These are phyloP conservation scores for Cyanodermella asteris DNA, from an alignment of 2,329 filamentous ascomycete genomes.

Conservation along the genomic window DNA sequence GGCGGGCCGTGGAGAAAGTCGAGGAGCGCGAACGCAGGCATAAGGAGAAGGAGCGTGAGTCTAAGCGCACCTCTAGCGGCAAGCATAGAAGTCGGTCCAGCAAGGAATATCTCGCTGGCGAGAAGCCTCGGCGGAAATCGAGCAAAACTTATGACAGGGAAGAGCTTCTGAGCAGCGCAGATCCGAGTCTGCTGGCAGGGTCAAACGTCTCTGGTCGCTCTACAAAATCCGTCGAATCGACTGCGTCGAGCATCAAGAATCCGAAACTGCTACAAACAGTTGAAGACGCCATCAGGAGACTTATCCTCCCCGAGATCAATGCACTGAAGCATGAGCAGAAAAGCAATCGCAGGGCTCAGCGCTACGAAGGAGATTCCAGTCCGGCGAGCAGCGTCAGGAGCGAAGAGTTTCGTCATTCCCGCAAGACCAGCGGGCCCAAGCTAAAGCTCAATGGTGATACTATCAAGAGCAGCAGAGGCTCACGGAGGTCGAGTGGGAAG, in stretches of 20 bases:
- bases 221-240: constrained; percentile 34
- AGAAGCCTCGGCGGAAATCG: constrained; percentile 23
- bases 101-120: constrained; percentile 22
- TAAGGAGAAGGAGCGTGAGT: constrained; percentile 21
- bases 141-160: constrained; percentile 32
- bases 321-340: constrained; percentile 80
- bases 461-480: constrained; percentile 28
- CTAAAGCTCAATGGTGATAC: constrained; percentile 36
- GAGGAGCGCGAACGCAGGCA: constrained; percentile 27
- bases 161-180: constrained; percentile 27
- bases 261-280: constrained; percentile 78
- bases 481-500: constrained; percentile 29
- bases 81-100: constrained; percentile 24
- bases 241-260: constrained; percentile 63
- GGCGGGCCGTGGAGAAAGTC: constrained; percentile 48
- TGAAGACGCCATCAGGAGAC: constrained; percentile 72
- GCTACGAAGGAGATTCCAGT: constrained; percentile 40
- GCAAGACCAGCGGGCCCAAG: constrained; percentile 38
- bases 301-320: constrained; percentile 80
- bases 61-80: constrained; percentile 20
- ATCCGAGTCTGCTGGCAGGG: constrained; percentile 38
- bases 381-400: constrained; percentile 30
- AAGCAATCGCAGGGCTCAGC: constrained; percentile 46
- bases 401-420: constrained; percentile 30
- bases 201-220: constrained; percentile 35